A percentile compares a stretch with the other conserved stretches of the same genome.
phyloP scores from a whole-genome alignment of 1,284 basidiomycete genomes.

The Moesziomyces globuligerus region DNA sequence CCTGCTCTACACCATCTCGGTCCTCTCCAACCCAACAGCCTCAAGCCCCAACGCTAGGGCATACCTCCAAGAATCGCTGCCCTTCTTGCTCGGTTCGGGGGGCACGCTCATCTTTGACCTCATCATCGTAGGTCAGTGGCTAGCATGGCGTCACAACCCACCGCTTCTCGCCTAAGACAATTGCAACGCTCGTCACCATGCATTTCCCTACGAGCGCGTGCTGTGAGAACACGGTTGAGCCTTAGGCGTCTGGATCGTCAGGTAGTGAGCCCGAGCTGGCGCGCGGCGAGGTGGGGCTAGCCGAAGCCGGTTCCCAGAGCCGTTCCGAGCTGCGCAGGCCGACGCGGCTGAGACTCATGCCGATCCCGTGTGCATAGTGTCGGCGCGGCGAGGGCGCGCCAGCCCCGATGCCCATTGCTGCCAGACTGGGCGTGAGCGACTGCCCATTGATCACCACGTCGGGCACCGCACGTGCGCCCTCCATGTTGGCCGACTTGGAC shows the following conservation, averaged over 20 bases:
- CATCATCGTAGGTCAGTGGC: conserved; percentile 61
- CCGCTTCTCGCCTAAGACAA: background rate
- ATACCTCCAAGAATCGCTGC: conserved; percentile 61
- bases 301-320: conserved; percentile 29
- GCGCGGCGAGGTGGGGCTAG: conserved; percentile 7
- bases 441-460: conserved; percentile 42
- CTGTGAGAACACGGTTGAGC: background rate
- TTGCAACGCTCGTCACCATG: background rate
- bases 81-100: conserved; percentile 61
- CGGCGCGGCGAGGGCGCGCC: conserved; percentile 1
- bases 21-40: conserved; percentile 55
- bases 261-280: conserved; percentile 10
- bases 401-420: conserved; percentile 19
- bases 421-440: conserved; percentile 17
- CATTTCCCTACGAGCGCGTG: background rate
- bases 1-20: conserved; percentile 57
- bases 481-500: conserved; percentile 25
- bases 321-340: conserved; percentile 41
- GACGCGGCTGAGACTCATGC: conserved; percentile 41
- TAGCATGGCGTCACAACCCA: conserved; percentile 48
- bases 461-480: conserved; percentile 20
- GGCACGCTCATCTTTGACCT: conserved; percentile 66
- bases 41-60: conserved; percentile 17
- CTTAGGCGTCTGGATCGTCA: background rate
- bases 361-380: conserved; percentile 32